Percentiles rank a stretch among this genome's conserved stretches.
Conservation (phyloP, 306 rosid genomes). For the Dryas octopetala region DNA sequence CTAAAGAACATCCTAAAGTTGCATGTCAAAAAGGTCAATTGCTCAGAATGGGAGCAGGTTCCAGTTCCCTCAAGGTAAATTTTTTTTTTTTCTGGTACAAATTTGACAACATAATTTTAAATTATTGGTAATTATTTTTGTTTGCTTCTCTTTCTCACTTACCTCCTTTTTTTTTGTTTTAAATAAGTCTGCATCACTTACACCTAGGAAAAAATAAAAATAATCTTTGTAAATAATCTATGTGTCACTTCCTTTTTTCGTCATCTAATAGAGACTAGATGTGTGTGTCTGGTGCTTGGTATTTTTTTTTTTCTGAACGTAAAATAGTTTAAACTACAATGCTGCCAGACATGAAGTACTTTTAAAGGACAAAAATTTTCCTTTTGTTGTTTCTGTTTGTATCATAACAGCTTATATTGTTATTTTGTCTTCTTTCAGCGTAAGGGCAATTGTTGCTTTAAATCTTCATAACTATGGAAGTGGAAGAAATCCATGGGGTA, state of each 20-base stretch:
- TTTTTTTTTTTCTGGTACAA: background rate
- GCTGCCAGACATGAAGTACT: background rate
- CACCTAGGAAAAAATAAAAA: background rate
- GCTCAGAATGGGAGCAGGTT: conserved; percentile 89
- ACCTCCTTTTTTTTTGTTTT: background rate
- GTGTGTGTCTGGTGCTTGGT: too few species aligned
- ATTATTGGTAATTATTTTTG: background rate
- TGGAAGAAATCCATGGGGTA: conserved; percentile 99
- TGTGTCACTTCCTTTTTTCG: background rate
- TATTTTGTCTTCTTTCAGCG: conserved; percentile 55
- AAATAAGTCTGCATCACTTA: background rate
- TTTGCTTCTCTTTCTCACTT: background rate
- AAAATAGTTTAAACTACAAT: background rate
- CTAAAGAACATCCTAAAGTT: conserved; percentile 80
- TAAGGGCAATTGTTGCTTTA: conserved; percentile 86
- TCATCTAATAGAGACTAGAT: background rate
- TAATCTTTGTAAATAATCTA: background rate
- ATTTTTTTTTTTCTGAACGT: background rate
- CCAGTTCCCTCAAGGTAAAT: conserved; percentile 72
- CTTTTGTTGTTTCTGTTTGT: conserved; percentile 13
- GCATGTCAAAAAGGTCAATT: conserved; percentile 77
- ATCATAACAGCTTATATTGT: conserved; percentile 14
- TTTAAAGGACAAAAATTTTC: background rate
- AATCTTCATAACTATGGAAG: conserved; percentile 97
- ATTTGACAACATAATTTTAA: background rate